Evolutionary conservation across 495 filamentous ascomycete species (phyloP).

Genomic region (Aspergillus diversus): DNA sequence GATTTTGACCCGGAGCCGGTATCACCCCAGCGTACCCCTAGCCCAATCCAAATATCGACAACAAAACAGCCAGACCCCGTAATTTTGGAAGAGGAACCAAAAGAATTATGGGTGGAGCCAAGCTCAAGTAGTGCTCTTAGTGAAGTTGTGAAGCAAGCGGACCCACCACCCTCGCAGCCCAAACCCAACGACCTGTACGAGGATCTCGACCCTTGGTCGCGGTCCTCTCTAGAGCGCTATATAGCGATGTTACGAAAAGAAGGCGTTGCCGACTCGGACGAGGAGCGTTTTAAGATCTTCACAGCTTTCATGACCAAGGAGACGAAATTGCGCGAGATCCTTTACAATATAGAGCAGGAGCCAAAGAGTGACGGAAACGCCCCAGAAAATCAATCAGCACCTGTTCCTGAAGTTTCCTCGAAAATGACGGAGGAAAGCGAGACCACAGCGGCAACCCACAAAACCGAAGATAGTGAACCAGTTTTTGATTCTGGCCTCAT

Average conservation of each 20-base stretch:
- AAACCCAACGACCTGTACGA: constrained; percentile 46
- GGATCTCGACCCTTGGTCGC: constrained; percentile 57
- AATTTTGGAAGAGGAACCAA: constrained; percentile 7
- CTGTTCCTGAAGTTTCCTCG: constrained; percentile 15
- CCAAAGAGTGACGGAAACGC: constrained; percentile 18
- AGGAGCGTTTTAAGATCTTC: constrained; percentile 56
- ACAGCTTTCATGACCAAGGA: constrained; percentile 55
- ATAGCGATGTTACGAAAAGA: constrained; percentile 58
- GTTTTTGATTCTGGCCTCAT: constrained; percentile 41
- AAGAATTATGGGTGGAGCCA: background rate
- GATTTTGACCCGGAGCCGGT: background rate
- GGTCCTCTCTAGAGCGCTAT: constrained; percentile 55
- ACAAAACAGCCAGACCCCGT: constrained; percentile 13
- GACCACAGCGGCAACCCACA: background rate
- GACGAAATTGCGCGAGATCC: constrained; percentile 53
- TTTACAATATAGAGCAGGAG: constrained; percentile 54
- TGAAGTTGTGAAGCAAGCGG: constrained; percentile 12
- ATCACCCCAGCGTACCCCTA: constrained; percentile 18
- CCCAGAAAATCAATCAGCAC: constrained; percentile 17
- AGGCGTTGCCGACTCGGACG: constrained; percentile 51
- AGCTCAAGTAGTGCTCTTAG: background rate
- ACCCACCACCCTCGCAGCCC: constrained; percentile 11
- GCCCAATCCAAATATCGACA: constrained; percentile 23
- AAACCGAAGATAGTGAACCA: constrained; percentile 15
- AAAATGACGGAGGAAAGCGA: constrained; percentile 1